These are phyloP conservation scores for fission yeast (Schizosaccharomyces pombe) DNA, from an alignment of 805 yeast species.

Conservation along the genomic window DNA sequence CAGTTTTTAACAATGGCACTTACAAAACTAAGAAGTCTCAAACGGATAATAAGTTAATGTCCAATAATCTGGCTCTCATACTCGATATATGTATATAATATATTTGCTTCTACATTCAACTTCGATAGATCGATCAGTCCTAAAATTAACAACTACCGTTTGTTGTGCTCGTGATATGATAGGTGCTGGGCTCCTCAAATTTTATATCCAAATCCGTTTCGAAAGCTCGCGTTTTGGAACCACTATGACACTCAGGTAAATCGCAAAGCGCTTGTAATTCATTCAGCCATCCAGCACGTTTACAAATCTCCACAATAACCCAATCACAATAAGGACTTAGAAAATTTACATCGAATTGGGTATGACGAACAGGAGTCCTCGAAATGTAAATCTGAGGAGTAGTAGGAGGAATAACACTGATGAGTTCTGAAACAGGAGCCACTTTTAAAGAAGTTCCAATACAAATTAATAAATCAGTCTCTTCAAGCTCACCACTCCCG, in stretches of 20 bases:
- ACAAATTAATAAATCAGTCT: conserved; percentile 60
- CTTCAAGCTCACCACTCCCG: conserved; percentile 32
- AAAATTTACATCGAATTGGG: conserved; percentile 54
- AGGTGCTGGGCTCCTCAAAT: background rate
- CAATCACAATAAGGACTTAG: conserved; percentile 61
- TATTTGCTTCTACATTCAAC: no score
- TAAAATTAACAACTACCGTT: background rate
- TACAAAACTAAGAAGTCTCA: no score
- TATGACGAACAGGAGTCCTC: conserved; percentile 48
- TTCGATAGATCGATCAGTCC: no score
- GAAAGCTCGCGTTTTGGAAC: background rate
- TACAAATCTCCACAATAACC: conserved; percentile 40
- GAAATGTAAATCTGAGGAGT: conserved; percentile 68
- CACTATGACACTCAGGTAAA: background rate
- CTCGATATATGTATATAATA: no score
- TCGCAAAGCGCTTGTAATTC: conserved; percentile 18
- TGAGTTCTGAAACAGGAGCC: conserved; percentile 75
- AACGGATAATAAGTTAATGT: no score
- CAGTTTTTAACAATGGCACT: no score
- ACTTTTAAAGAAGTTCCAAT: conserved; percentile 83
- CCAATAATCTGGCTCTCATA: no score
- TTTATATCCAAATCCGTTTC: background rate
- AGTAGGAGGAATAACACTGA: conserved; percentile 43
- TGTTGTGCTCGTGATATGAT: background rate
- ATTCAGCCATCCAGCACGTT: conserved; percentile 35